Percentiles rank a stretch among this genome's conserved stretches.
phyloP scores from a whole-genome alignment of 257 asterid genomes.

The Scutellaria galericulata region DNA sequence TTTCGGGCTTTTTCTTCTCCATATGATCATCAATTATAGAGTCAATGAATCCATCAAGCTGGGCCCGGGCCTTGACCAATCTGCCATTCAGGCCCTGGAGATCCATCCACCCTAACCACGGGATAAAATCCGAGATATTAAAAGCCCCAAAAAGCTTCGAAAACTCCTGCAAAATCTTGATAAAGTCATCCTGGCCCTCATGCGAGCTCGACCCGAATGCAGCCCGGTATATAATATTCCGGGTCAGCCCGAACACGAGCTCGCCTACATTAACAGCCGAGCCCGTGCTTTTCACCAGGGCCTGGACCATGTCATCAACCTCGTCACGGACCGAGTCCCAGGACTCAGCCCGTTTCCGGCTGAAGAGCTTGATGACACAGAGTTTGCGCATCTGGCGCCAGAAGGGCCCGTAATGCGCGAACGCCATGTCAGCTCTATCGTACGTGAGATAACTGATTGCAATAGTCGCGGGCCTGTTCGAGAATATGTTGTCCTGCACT shows the following conservation, averaged over 20 bases:
- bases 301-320: conserved; percentile 59
- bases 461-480: conserved; percentile 82
- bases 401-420: conserved; percentile 90
- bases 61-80: conserved; percentile 56
- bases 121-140: conserved; percentile 76
- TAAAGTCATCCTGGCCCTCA: conserved; percentile 72
- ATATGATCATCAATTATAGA: conserved; percentile 74
- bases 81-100: conserved; percentile 63
- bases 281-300: conserved; percentile 46
- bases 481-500: conserved; percentile 79
- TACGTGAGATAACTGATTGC: conserved; percentile 80
- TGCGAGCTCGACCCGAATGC: conserved; percentile 81
- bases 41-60: conserved; percentile 83
- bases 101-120: conserved; percentile 71
- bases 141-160: conserved; percentile 85
- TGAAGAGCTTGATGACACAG: conserved; percentile 85
- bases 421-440: conserved; percentile 94
- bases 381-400: conserved; percentile 97
- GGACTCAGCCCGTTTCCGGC: conserved; percentile 87
- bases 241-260: conserved; percentile 72
- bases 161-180: conserved; percentile 73
- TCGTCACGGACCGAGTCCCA: conserved; percentile 94
- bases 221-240: conserved; percentile 72
- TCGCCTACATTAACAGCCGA: conserved; percentile 72
- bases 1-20: conserved; percentile 40